phyloP scores from a whole-genome alignment of 176 grass and related monocot species.

The Thinopyrum elongatum region DNA sequence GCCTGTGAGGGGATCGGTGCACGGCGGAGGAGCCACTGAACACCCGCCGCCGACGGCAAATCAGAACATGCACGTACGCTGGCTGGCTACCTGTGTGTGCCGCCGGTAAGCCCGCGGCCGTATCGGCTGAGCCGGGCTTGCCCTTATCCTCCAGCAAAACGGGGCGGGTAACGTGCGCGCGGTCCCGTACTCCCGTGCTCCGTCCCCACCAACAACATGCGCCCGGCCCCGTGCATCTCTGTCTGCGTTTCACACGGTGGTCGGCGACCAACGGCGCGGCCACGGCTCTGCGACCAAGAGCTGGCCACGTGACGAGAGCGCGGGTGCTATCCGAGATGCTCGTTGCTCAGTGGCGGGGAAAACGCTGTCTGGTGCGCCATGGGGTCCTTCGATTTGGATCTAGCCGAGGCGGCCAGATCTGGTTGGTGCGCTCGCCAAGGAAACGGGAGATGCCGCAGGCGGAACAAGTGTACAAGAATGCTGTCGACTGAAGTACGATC shows the following conservation, averaged over 20 bases:
- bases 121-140: not conserved
- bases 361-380: not conserved
- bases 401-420: not conserved
- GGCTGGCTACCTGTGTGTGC: no score
- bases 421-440: not conserved
- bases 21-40: not conserved
- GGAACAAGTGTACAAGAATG: not conserved
- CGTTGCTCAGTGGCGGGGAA: not conserved
- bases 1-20: not conserved
- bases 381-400: not conserved
- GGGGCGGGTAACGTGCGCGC: not conserved
- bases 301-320: slow-evolving; percentile 6
- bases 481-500: not conserved
- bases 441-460: not conserved
- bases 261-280: not conserved
- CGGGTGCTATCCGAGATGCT: not conserved
- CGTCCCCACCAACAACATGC: not conserved
- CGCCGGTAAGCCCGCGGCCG: not conserved
- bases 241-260: not conserved
- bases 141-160: not conserved
- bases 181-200: not conserved
- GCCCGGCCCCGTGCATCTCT: not conserved
- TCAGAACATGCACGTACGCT: no score
- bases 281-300: not conserved
- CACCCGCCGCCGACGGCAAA: no score